Evolutionary conservation across 345 rosid genomes (phyloP).

Genomic region (Balakata baccata): DNA sequence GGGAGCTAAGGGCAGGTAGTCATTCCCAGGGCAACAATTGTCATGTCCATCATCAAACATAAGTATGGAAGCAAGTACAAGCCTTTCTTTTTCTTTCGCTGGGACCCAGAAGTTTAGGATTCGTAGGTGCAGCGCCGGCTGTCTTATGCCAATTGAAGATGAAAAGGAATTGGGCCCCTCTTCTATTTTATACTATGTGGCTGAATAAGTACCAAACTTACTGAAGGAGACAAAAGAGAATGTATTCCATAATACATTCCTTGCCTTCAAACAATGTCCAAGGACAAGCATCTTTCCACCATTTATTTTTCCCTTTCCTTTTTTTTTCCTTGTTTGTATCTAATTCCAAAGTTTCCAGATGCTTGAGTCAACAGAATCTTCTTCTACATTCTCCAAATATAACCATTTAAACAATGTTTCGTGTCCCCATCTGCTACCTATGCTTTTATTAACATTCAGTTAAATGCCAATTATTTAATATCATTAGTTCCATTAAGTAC

Average conservation of each 20-base stretch:
- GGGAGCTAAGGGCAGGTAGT: conserved; percentile 29
- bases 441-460: conserved; percentile 30
- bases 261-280: conserved; percentile 56
- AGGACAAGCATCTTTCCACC: conserved; percentile 51
- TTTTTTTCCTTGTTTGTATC: conserved; percentile 32
- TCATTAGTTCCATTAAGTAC: conserved; percentile 24
- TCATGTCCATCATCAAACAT: conserved; percentile 38
- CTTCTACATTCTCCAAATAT: conserved; percentile 39
- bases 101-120: conserved; percentile 45
- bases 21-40: conserved; percentile 30
- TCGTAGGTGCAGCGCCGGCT: conserved; percentile 41
- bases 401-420: conserved; percentile 22
- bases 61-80: conserved; percentile 55
- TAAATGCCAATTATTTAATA: conserved; percentile 29
- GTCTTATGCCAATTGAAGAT: conserved; percentile 56
- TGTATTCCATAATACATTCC: conserved; percentile 68
- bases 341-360: conserved; percentile 40
- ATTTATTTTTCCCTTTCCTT: not conserved
- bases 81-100: conserved; percentile 12
- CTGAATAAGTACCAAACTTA: conserved; percentile 93
- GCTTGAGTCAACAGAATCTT: conserved; percentile 51
- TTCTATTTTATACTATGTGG: conserved; percentile 40
- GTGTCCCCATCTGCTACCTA: conserved; percentile 30
- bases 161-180: conserved; percentile 46
- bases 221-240: conserved; percentile 72